Conservation (phyloP, 257 asterid species). For the Verbascum thapsus region DNA sequence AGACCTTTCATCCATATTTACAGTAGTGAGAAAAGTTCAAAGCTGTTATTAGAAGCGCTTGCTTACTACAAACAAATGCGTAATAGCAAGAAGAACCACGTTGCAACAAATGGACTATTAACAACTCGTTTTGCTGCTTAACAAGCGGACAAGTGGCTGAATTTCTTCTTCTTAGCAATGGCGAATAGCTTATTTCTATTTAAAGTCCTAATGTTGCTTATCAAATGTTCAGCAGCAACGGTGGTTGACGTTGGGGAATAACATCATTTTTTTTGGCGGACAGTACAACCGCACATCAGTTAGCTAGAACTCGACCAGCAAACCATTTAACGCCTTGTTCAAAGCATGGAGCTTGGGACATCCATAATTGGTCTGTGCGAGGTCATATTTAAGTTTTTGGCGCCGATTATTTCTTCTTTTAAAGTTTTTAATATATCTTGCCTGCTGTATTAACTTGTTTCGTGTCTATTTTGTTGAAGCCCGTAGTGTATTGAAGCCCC, state of each 20-base stretch:
- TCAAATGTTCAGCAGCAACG: no score
- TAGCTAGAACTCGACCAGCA: no score
- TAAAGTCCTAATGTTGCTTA: no score
- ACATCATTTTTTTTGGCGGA: conserved; percentile 68
- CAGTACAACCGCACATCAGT: conserved; percentile 43
- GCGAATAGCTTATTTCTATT: no score
- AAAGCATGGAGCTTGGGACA: no score
- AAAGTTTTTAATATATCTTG: conserved; percentile 11
- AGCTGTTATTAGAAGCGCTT: neutral
- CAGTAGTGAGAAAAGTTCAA: conserved; percentile 2
- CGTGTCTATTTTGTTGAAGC: conserved; percentile 43
- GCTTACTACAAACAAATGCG: neutral
- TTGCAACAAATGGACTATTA: neutral
- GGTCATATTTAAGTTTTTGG: no score
- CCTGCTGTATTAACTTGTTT: conserved; percentile 9
- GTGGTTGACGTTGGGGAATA: no score
- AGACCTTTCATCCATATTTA: no score
- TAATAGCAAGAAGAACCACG: neutral
- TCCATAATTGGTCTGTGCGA: no score
- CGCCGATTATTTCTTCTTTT: neutral
- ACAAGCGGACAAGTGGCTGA: conserved; percentile 3
- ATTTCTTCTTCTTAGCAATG: neutral
- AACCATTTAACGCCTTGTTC: no score
- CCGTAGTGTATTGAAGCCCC: conserved; percentile 82
- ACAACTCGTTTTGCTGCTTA: conserved; percentile 15